Conservation (phyloP, 2,329 filamentous ascomycete genomes). For the Cordyceps tenuipes region DNA sequence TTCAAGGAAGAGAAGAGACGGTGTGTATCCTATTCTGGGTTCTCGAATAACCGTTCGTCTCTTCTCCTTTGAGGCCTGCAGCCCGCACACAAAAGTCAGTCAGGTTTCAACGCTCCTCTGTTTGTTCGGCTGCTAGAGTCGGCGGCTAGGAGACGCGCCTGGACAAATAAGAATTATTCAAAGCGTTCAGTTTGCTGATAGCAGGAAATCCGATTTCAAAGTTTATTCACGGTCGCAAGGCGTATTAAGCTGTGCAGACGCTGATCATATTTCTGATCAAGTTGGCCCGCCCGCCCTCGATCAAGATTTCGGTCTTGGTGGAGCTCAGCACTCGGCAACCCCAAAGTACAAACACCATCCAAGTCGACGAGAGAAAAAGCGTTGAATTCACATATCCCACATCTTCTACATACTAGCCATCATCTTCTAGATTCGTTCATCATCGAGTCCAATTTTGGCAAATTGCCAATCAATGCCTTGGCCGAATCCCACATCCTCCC, state of each 20-base stretch:
- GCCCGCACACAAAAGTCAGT: background rate
- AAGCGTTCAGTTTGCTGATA: background rate
- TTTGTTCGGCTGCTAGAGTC: background rate
- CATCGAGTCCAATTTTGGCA: background rate
- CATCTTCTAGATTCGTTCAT: background rate
- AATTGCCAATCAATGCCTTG: background rate
- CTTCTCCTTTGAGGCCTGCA: background rate
- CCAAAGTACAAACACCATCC: background rate
- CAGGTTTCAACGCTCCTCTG: background rate
- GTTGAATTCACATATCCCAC: no score
- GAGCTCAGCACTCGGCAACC: background rate
- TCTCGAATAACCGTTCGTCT: background rate
- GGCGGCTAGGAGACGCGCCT: background rate
- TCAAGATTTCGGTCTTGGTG: background rate
- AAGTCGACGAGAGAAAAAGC: no score
- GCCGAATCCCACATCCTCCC: background rate
- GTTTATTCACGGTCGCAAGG: background rate
- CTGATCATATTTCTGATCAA: background rate
- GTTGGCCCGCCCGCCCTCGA: background rate
- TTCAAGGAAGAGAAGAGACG: background rate
- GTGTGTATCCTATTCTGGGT: background rate
- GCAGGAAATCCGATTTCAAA: background rate
- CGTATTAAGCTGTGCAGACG: background rate
- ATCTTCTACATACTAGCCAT: background rate
- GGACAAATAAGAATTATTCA: background rate